Evolutionary conservation across 768 basidiomycete genomes (phyloP).

Genomic region (Coprinellus micaceus): DNA sequence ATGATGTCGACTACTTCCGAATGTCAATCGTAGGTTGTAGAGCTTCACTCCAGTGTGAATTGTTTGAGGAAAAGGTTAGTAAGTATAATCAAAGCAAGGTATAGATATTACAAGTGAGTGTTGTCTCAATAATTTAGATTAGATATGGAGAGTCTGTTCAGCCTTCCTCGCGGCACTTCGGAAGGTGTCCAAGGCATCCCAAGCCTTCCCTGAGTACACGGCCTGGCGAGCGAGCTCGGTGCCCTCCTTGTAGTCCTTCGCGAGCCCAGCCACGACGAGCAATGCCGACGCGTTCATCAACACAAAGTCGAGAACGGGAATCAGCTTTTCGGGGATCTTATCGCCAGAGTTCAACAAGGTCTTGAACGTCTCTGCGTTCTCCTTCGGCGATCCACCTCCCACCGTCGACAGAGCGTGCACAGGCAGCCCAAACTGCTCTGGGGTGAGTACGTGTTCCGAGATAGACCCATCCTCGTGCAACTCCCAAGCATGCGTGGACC

Average conservation of each 20-base stretch:
- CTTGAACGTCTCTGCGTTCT: conserved; percentile 77
- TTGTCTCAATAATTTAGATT: no score
- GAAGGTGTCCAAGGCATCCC: conserved; percentile 53
- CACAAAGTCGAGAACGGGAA: conserved; percentile 80
- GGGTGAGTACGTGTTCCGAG: conserved; percentile 58
- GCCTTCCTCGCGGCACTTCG: conserved; percentile 37
- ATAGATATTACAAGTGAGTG: no score
- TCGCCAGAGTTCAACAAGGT: conserved; percentile 57
- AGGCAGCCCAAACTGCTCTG: conserved; percentile 72
- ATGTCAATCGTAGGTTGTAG: conserved; percentile 16
- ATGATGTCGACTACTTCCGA: conserved; percentile 15
- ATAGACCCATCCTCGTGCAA: conserved; percentile 63
- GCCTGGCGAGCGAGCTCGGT: conserved; percentile 63
- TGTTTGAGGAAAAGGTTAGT: background rate
- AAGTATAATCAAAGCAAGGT: no score
- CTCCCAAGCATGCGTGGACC: conserved; percentile 83
- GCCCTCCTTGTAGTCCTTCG: conserved; percentile 66
- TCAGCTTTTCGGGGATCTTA: conserved; percentile 51
- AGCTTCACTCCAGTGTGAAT: background rate
- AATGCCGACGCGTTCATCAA: conserved; percentile 88
- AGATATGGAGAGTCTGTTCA: background rate
- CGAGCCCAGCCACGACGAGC: conserved; percentile 79
- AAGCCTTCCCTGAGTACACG: conserved; percentile 55
- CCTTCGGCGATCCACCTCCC: conserved; percentile 64
- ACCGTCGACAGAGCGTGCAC: conserved; percentile 69